Evolutionary conservation across 768 basidiomycete genomes (phyloP), one percentile per base, ranked within the genome.

Genomic region (Russula olivacea): DNA sequence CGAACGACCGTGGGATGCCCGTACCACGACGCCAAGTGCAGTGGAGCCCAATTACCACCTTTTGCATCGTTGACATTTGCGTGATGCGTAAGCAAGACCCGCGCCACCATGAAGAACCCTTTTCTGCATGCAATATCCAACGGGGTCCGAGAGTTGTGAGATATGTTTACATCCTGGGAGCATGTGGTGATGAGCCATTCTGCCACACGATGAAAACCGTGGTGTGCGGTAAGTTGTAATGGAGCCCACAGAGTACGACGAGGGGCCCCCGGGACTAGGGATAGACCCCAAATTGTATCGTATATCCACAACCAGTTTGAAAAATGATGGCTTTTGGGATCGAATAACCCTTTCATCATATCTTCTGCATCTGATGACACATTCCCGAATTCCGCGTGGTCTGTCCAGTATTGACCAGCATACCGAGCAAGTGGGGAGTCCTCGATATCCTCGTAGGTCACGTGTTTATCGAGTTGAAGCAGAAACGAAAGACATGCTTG

Each of bases 251-350:
- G 1, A 4, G 50, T 19, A 32, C 3, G 10, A 36, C 11, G 36
- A 12, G 1, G 12, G 12, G 11, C 3, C 5, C 17, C 21, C 0
- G 34, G 6, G 6, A n/a, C 0, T 11, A 0, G 14, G n/a, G 34
- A 48, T 15, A 3, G 34, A 6, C 2, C 2, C 11, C 12, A 7
- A 21, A 21, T 21, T 6, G 25, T 15, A 54, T 38, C 21, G 34
- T 38, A 54, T 38, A 54, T 36, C 36, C 34, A 25, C 21, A 36
- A 7, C 53, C 53, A 54, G 36, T 36, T 21, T 12, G 53, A 7
- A 21, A 36, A 38, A 38, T 38, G 36, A 11, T 36, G 53, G 3
- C 21, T 54, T 5, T 23, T 12, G 2, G 34, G 21, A 11, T 38
- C 36, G 7, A 54, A 54, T 21, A 54, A 2, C 2, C 5, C 3